Evolutionary conservation across 1,284 basidiomycete genomes (phyloP).

Genomic region (Cryptococcus deneoformans): DNA sequence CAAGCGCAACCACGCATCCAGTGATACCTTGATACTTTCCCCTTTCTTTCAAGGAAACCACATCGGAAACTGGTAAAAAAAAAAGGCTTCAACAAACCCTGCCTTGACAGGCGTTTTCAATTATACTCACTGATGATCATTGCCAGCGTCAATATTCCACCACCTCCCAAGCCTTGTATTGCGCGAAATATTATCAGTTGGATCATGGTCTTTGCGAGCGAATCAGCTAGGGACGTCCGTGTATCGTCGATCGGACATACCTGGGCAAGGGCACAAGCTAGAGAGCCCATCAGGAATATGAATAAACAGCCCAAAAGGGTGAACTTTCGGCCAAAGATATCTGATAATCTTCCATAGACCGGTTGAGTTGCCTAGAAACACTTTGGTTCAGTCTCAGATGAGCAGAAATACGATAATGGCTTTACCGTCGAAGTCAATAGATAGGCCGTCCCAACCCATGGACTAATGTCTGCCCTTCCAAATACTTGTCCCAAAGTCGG

Average conservation of each 20-base stretch:
- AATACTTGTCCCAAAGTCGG: conserved; percentile 67
- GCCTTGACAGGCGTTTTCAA: background rate
- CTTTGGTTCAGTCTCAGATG: conserved; percentile 19
- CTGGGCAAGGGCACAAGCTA: conserved; percentile 51
- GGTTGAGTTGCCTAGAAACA: conserved; percentile 62
- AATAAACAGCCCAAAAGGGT: conserved; percentile 60
- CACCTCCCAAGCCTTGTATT: conserved; percentile 42
- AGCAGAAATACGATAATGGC: background rate
- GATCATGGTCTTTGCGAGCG: conserved; percentile 57
- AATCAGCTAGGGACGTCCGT: conserved; percentile 49
- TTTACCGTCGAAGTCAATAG: conserved; percentile 35
- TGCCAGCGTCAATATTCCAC: conserved; percentile 42
- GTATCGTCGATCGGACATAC: conserved; percentile 1
- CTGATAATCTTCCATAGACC: conserved; percentile 66
- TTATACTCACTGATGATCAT: conserved; percentile 38
- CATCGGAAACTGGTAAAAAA: conserved; percentile 41
- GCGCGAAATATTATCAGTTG: conserved; percentile 68
- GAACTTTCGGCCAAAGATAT: conserved; percentile 71
- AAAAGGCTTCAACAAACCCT: no score
- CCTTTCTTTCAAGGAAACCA: conserved; percentile 47
- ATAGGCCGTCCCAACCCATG: conserved; percentile 59
- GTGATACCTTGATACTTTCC: conserved; percentile 51
- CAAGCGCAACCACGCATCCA: conserved; percentile 40
- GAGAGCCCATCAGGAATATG: conserved; percentile 58
- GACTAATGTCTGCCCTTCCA: conserved; percentile 61